Percentiles rank a stretch among this genome's conserved stretches.
Evolutionary conservation across 1,284 basidiomycete genomes (phyloP).

Genomic region (Fomitopsis palustris): DNA sequence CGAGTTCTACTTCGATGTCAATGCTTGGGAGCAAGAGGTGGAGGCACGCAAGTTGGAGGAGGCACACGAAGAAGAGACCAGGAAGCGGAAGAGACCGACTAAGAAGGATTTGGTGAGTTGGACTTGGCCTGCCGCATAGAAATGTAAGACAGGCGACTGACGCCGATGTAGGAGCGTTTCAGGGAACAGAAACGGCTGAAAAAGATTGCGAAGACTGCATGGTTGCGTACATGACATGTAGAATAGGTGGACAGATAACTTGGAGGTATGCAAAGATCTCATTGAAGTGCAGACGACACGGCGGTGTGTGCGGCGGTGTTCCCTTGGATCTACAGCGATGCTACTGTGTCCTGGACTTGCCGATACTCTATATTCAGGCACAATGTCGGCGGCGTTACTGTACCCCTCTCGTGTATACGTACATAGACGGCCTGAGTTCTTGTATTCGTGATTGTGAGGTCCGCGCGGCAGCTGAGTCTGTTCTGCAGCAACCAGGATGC

Average conservation of each 20-base stretch:
- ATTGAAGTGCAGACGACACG: too few relatives aligned
- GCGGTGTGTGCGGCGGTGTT: neutral
- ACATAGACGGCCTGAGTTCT: too few relatives aligned
- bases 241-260: neutral
- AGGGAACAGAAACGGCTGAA: constrained; percentile 82
- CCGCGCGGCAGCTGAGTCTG: too few relatives aligned
- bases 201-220: constrained; percentile 85
- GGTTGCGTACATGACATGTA: constrained; percentile 65
- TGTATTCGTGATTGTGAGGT: too few relatives aligned
- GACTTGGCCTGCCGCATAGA: too few relatives aligned
- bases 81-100: constrained; percentile 66
- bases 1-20: constrained; percentile 85
- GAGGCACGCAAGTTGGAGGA: constrained; percentile 53
- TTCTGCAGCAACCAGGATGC: too few relatives aligned
- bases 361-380: too few relatives aligned
- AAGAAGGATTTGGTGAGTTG: constrained; percentile 86
- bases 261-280: neutral
- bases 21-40: constrained; percentile 75
- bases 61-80: constrained; percentile 51
- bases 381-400: too few relatives aligned
- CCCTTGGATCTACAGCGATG: neutral
- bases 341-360: too few relatives aligned
- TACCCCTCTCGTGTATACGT: too few relatives aligned
- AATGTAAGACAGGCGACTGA: constrained; percentile 3
- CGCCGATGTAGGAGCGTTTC: constrained; percentile 68